Conservation (phyloP, 257 asterid species). For the Solanum habrochaites region DNA sequence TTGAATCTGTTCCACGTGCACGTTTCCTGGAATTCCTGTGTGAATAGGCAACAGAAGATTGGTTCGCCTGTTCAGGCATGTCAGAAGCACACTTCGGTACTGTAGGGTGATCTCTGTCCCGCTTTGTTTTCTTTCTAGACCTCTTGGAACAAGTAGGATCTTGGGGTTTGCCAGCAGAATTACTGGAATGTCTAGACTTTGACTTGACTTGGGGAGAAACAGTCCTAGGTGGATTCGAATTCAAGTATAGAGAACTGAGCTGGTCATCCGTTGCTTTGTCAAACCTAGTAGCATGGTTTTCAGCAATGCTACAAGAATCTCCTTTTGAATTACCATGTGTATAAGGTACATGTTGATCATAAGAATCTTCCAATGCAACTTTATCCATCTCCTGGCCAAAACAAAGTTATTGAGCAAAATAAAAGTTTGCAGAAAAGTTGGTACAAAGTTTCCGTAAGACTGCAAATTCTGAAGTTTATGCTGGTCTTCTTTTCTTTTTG, state of each 20-base stretch:
- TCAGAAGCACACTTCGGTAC: slow-evolving; percentile 12
- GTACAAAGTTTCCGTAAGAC: neutral
- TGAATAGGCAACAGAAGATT: neutral
- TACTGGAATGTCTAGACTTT: slow-evolving; percentile 5
- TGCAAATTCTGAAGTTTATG: neutral
- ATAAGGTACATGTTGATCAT: slow-evolving; percentile 6
- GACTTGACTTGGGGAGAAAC: slow-evolving; percentile 25
- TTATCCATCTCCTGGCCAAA: slow-evolving; percentile 32
- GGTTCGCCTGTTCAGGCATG: slow-evolving; percentile 1
- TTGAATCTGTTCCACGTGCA: slow-evolving; percentile 12
- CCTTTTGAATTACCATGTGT: slow-evolving; percentile 1
- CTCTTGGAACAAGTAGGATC: slow-evolving; percentile 11
- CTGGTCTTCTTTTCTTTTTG: neutral
- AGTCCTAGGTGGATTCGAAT: slow-evolving; percentile 39
- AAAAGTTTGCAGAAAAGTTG: neutral
- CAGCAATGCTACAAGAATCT: slow-evolving; percentile 18
- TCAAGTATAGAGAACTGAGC: slow-evolving; percentile 13
- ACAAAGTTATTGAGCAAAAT: slow-evolving; percentile 1
- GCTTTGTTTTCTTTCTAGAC: neutral
- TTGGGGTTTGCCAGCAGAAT: slow-evolving; percentile 18
- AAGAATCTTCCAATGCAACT: slow-evolving; percentile 23
- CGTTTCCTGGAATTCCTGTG: slow-evolving; percentile 39
- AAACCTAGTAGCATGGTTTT: slow-evolving; percentile 6
- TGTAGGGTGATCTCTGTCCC: neutral
- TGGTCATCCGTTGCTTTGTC: slow-evolving; percentile 4